Conservation (phyloP, 163 green algal genomes). For the Scenedesmus sp. region DNA sequence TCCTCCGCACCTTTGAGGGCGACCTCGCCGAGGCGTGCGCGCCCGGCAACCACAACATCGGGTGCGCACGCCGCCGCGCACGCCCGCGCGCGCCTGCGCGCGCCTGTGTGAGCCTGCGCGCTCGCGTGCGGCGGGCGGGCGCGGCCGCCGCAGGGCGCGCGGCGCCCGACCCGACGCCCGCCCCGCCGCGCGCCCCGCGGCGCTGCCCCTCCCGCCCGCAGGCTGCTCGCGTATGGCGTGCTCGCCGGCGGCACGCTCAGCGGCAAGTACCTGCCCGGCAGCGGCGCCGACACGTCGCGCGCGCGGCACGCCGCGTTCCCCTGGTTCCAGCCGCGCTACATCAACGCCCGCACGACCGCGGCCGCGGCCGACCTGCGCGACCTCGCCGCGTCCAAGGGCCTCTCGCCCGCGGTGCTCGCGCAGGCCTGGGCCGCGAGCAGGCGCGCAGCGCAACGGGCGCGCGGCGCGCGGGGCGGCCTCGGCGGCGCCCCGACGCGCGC, state of each 20-base stretch:
- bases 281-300: constrained; percentile 33
- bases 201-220: background rate
- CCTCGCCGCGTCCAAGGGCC: constrained; percentile 73
- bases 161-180: too few species aligned
- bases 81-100: too few species aligned
- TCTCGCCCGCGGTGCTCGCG: constrained; percentile 83
- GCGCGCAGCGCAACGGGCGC: too few species aligned
- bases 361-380: constrained; percentile 73
- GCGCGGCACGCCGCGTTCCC: constrained; percentile 60
- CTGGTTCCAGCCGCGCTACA: constrained; percentile 66
- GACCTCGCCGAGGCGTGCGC: constrained; percentile 77
- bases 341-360: constrained; percentile 29
- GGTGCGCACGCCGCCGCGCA: constrained; percentile 48
- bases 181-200: too few species aligned
- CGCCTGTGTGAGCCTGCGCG: too few species aligned
- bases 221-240: constrained; percentile 86
- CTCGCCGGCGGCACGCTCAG: constrained; percentile 82
- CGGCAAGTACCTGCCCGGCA: constrained; percentile 88
- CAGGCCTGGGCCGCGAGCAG: constrained; percentile 78
- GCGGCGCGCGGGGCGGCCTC: too few species aligned
- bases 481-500: too few species aligned
- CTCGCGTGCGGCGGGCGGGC: too few species aligned
- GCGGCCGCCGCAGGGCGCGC: too few species aligned
- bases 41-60: constrained; percentile 66
- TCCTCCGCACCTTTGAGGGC: constrained; percentile 73